Conservation (phyloP, 805 yeast genomes). For the Candida maesae region DNA sequence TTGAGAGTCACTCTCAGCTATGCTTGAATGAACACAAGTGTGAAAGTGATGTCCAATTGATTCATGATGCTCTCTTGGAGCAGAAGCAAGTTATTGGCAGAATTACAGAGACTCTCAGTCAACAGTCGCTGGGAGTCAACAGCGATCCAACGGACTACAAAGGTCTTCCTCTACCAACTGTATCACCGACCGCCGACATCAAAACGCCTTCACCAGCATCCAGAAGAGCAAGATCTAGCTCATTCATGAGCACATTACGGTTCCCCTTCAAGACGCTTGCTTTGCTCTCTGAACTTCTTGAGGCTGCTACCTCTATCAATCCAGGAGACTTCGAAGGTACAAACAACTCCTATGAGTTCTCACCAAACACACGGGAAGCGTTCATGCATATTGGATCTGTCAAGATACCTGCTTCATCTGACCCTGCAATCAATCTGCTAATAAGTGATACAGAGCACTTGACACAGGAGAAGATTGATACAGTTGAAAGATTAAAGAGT, state of each 20-base stretch:
- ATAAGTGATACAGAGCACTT: constrained; percentile 63
- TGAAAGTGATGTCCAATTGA: constrained; percentile 67
- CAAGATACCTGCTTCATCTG: constrained; percentile 50
- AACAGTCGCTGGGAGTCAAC: constrained; percentile 17
- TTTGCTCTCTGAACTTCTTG: constrained; percentile 59
- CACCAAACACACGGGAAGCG: constrained; percentile 61
- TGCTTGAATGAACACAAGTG: constrained; percentile 83
- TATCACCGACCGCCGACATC: constrained; percentile 18
- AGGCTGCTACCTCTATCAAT: constrained; percentile 68
- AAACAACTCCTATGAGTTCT: constrained; percentile 33
- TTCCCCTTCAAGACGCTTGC: constrained; percentile 63
- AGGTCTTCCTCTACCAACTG: constrained; percentile 45
- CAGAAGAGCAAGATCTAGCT: constrained; percentile 39
- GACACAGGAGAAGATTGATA: constrained; percentile 62
- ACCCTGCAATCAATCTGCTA: constrained; percentile 58
- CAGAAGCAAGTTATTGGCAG: constrained; percentile 51
- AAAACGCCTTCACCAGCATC: constrained; percentile 19
- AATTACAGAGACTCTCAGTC: constrained; percentile 31
- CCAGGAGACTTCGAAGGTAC: constrained; percentile 53
- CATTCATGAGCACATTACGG: constrained; percentile 37
- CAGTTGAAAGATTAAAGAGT: constrained; percentile 67
- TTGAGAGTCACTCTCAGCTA: constrained; percentile 84
- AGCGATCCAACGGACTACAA: constrained; percentile 44
- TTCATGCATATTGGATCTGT: constrained; percentile 38
- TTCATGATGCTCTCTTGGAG: constrained; percentile 75